Conservation (phyloP, 73 alveolate species). For the Paramecium sexaurelia region DNA sequence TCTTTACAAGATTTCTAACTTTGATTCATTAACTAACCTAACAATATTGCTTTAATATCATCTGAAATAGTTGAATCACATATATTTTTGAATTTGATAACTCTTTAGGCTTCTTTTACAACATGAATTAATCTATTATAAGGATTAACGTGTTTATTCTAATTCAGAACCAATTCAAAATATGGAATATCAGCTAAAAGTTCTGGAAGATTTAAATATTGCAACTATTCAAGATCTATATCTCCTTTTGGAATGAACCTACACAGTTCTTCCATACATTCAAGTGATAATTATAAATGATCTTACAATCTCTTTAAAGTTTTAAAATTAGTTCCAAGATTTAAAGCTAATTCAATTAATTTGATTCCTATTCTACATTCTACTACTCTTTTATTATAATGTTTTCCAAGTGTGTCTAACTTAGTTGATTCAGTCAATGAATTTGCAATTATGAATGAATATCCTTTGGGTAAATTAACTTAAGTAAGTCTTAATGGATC, state of each 20-base stretch:
- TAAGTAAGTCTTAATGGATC: slow-evolving; percentile 72
- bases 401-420: slow-evolving; percentile 73
- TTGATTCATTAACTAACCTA: slow-evolving; percentile 90
- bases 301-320: slow-evolving; percentile 75
- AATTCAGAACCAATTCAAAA: slow-evolving; percentile 70
- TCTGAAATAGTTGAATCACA: slow-evolving; percentile 70
- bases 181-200: slow-evolving; percentile 75
- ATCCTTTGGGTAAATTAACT: slow-evolving; percentile 77
- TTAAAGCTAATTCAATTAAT: neutral
- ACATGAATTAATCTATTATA: slow-evolving; percentile 84
- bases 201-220: neutral
- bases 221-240: neutral
- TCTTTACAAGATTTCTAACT: slow-evolving; percentile 81
- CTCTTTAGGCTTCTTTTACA: slow-evolving; percentile 84
- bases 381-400: slow-evolving; percentile 87
- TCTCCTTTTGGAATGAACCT: slow-evolving; percentile 65
- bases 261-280: slow-evolving; percentile 65
- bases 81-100: slow-evolving; percentile 71
- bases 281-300: slow-evolving; percentile 56
- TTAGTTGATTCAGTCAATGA: slow-evolving; percentile 85
- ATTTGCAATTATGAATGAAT: slow-evolving; percentile 84
- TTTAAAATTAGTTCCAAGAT: slow-evolving; percentile 61
- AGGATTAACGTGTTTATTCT: slow-evolving; percentile 72
- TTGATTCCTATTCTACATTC: slow-evolving; percentile 88
- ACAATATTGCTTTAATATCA: slow-evolving; percentile 66